Evolutionary conservation across 2,329 filamentous ascomycete genomes (phyloP).

Genomic region (Arthroderma sp.): DNA sequence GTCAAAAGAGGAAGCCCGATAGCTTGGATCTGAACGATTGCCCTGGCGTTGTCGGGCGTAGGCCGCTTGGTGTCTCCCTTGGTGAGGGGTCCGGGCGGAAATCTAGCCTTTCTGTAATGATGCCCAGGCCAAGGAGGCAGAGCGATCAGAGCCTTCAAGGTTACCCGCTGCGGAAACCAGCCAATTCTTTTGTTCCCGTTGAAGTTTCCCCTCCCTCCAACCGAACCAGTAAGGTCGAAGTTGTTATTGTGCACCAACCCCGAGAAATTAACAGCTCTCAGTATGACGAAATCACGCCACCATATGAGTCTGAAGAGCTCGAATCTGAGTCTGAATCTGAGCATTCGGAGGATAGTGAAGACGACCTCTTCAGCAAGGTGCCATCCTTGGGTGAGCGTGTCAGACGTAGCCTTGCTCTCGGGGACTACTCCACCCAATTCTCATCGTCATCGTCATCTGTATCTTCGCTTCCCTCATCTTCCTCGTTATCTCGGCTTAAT

Average conservation of each 20-base stretch:
- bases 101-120: too few relatives aligned
- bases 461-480: background rate
- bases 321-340: too few relatives aligned
- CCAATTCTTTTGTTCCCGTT: constrained; percentile 2
- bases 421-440: background rate
- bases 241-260: constrained; percentile 1
- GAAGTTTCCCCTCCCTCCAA: constrained; percentile 1
- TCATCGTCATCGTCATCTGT: constrained; percentile 1
- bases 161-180: background rate
- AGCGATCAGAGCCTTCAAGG: too few relatives aligned
- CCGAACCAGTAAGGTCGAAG: constrained; percentile 1
- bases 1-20: too few relatives aligned
- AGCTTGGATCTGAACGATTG: too few relatives aligned
- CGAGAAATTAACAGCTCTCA: background rate
- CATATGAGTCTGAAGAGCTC: too few relatives aligned
- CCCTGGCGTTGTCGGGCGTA: too few relatives aligned
- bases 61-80: too few relatives aligned
- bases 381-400: constrained; percentile 2
- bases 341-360: constrained; percentile 3
- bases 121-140: too few relatives aligned
- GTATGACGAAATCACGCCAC: too few relatives aligned
- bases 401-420: background rate
- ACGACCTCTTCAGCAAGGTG: constrained; percentile 6
- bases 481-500: too few relatives aligned
- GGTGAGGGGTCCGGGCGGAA: too few relatives aligned